These are phyloP conservation scores for Gaeumannomyces tritici DNA, from an alignment of 2,329 filamentous ascomycete species.

Conservation along the genomic window DNA sequence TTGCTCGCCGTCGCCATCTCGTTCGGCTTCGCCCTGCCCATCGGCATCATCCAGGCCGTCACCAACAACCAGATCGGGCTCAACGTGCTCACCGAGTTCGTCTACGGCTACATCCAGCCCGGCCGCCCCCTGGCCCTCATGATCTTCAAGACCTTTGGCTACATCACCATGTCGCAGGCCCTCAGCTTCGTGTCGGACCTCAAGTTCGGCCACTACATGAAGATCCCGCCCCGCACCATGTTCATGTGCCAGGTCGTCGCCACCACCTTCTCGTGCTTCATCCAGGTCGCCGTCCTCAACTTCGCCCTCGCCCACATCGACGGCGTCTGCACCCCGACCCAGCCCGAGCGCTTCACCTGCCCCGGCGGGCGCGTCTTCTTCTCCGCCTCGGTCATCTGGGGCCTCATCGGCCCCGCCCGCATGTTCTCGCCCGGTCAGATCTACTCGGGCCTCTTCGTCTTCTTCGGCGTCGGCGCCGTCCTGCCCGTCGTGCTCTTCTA, in stretches of 20 bases:
- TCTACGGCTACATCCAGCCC: conserved; percentile 67
- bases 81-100: conserved; percentile 66
- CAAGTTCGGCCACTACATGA: conserved; percentile 68
- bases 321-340: conserved; percentile 49
- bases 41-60: conserved; percentile 60
- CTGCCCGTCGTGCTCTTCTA: conserved; percentile 43
- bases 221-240: conserved; percentile 56
- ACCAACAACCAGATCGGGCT: conserved; percentile 64
- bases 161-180: conserved; percentile 55
- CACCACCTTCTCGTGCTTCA: conserved; percentile 55
- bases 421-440: conserved; percentile 55
- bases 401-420: conserved; percentile 52
- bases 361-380: conserved; percentile 57
- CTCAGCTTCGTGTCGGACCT: conserved; percentile 56
- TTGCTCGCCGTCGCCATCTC: conserved; percentile 56
- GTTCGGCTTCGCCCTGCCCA: conserved; percentile 53
- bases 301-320: conserved; percentile 51
- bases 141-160: conserved; percentile 59
- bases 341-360: conserved; percentile 51
- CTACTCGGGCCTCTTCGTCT: conserved; percentile 49
- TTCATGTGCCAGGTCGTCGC: conserved; percentile 58
- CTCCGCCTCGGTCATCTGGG: conserved; percentile 56
- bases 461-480: conserved; percentile 48
- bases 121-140: conserved; percentile 64
- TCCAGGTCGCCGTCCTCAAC: conserved; percentile 57